A percentile compares a stretch with the other conserved stretches of the same genome.
Conservation (phyloP, 179 eudicot species). For the Patellifolia procumbens region DNA sequence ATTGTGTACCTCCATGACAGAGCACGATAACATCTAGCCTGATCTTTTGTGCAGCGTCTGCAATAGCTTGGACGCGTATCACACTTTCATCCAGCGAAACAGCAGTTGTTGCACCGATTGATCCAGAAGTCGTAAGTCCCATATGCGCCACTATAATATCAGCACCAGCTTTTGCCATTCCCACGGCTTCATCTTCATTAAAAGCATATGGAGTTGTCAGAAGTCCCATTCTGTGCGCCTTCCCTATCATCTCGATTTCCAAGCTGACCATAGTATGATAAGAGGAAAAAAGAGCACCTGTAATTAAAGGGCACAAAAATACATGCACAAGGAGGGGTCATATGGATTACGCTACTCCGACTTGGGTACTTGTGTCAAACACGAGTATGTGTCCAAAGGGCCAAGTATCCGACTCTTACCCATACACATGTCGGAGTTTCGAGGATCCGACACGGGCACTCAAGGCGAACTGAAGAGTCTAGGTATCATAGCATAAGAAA, state of each 20-base stretch:
- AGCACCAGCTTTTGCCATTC: slow-evolving; percentile 96
- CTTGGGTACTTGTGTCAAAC: no score
- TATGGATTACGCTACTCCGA: background rate
- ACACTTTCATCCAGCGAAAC: slow-evolving; percentile 82
- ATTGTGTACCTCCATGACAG: slow-evolving; percentile 84
- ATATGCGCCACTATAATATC: slow-evolving; percentile 93
- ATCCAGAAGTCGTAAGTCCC: slow-evolving; percentile 97
- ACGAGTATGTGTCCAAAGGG: no score
- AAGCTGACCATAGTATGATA: slow-evolving; percentile 41
- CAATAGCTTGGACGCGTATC: slow-evolving; percentile 81
- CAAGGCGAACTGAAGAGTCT: no score
- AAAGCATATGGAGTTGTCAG: slow-evolving; percentile 96
- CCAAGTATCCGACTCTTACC: no score
- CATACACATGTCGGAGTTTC: no score
- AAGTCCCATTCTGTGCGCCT: slow-evolving; percentile 86
- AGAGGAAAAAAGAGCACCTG: background rate
- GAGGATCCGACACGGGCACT: no score
- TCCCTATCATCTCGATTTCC: slow-evolving; percentile 87
- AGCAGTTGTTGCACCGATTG: slow-evolving; percentile 92
- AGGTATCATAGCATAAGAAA: no score
- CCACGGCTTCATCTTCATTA: slow-evolving; percentile 74
- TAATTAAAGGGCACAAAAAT: background rate
- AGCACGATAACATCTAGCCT: slow-evolving; percentile 75
- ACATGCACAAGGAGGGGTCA: background rate
- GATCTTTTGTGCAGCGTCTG: slow-evolving; percentile 82